Evolutionary conservation across 192 early-diverging fungal genomes (phyloP), one percentile per base, ranked within the genome.

Genomic region (Coemansia sp.): DNA sequence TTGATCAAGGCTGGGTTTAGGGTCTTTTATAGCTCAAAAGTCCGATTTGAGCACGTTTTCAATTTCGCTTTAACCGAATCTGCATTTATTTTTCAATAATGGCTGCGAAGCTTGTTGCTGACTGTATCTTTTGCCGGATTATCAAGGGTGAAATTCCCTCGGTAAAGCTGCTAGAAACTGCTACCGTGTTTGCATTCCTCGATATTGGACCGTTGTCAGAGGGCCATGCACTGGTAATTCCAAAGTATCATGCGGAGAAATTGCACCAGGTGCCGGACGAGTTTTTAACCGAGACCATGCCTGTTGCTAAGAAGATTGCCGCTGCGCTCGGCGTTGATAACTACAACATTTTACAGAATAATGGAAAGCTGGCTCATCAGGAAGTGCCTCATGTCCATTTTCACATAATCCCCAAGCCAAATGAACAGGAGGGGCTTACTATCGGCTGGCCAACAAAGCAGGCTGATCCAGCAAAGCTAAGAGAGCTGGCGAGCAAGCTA

Each of bases 301-400:
- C 92, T 15, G 80, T 90, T 7, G 93, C 94, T 56, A 94, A 94
- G 80, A 93, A 92, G 80, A 85, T 98, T 38, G 94, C 92, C 12
- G 44, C 82, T 21, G 96, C 92, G 5, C 70, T 88, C 15, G 84
- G 85, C 31, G 71, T 81, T 14, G 81, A 86, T 11, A 85, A 93
- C 68, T 98, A 98, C 86, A 98, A 98, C 81, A 79, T 98, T 60
- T 75, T 98, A 49, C 96, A 97, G 74, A 91, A 91, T 79, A 91
- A 91, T 79, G 89, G 89, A 15, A 63, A 73, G 50, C 65, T 88
- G n/a, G 89, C 89, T 10, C 87, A 85, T 75, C 81, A 94, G 86
- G 86, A 82, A 56, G 92, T 98, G 0, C 83, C 84, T 21, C 96
- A 98, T 67, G 96, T 98, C 9, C 96, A 98, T 62, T 94, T 98